Base-by-base conservation (phyloP, 257 asterid species). In the Petunia secreta region DNA sequence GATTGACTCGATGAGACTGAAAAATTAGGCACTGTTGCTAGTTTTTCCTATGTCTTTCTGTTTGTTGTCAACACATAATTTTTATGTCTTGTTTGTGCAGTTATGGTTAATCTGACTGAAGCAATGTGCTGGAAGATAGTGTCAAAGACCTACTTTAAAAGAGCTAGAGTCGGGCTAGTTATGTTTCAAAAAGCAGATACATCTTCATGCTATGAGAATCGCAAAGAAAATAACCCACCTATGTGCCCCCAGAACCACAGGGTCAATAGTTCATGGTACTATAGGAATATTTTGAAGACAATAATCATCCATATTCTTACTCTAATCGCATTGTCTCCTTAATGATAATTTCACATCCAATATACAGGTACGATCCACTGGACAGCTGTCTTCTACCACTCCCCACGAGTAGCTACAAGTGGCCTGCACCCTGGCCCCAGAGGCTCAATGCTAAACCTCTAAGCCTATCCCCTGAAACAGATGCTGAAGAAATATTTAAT, bases 361-460 rank as follows among this genome's bases (percentile, higher is more conserved):
- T 76, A 79, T 48, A 82, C 82, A 96, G 99, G 99, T 94, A 94
- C 37, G 83, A 67, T 54, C 98, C 89, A 77, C 89, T 94, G 63
- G 98, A 96, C 53, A 79, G 87, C 84, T 96, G 98, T 82, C 89
- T 96, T 64, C 91, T 85, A 46, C 91, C 92, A 37, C 84, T 89
- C 43, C 82, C 87, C 57, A 7, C 40, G 5, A 37, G 80, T 5
- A 75, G 75, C 77, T 60, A 77, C 68, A 68, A 83, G 79, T 94
- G 98, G 98, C 98, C 98, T 65, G 84, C 92, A 13, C 82, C 92
- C 54, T 96, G 99, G 99, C 99, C 99, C 5, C 79, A 86, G 81
- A 90, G 98, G 91, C 96, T 96, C 68, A 83, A 62, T 10, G 85
- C 78, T n/a, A 85, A 82, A 84, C 99, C 98, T 77, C 84, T 82